Evolutionary conservation across 2,329 filamentous ascomycete species (phyloP), one percentile per base, ranked within the genome.

Genomic region (Epichloe scottii): DNA sequence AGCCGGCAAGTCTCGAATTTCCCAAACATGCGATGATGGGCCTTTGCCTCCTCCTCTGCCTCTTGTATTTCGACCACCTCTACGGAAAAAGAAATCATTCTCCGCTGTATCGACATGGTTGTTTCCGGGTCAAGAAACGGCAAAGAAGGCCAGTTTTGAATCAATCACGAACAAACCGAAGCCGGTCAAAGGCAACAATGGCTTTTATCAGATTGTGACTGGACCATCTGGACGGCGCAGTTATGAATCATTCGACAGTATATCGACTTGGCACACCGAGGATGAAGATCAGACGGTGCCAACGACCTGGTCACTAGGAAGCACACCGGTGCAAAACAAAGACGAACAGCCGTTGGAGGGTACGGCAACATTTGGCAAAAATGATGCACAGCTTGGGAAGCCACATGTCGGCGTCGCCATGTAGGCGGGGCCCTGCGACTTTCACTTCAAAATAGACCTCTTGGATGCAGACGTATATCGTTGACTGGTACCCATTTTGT

Each of bases 11-110:
- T 21, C 14, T 33, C 14, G n/a, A 33, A 30, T 2, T 17, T 5
- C 4, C 15, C 34, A 33, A 33, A 5, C 6, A 15, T 26, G 61
- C 17, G 66, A 69, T 5, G 38, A 38, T 10, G 62, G 66, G 6
- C 66, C 70, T 1, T 69, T 76, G 1, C 75, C 77, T 3, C 79
- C 78, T 1, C 79, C 79, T 2, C 66, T 81, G 4, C 78, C 79
- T 0, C 70, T 82, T 23, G 73, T 79, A 15, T 69, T 81, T 51
- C 74, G 76, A n/a, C 79, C 78, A 7, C 77, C 78, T 2, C 61
- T 83, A 54, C 70, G 80, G 53, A 83, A 83, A 69, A 84, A 82
- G 70, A 84, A 83, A 60, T 82, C 79, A 0, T 83, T 84, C 60
- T 79, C 78, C 10, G 71, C 74, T 15, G 76, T 83, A 8, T 82